Conservation (phyloP, 2,329 filamentous ascomycete species). For the Chaetomium sp. region DNA sequence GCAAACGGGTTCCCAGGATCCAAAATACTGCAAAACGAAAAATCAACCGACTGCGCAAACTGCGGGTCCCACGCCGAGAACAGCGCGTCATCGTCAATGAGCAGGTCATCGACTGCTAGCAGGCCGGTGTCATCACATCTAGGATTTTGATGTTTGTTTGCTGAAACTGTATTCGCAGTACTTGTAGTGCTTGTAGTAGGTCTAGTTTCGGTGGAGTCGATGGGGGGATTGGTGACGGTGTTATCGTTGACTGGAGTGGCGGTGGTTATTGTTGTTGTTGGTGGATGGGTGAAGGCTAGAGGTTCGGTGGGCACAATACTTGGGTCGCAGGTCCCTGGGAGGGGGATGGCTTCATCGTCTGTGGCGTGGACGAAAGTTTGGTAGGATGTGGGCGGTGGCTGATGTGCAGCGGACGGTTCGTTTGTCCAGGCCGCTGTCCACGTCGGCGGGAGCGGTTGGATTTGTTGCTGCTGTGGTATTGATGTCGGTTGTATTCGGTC, state of each 20-base stretch:
- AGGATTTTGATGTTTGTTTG: no score
- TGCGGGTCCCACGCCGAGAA: slow-evolving; percentile 19
- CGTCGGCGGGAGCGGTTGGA: background rate
- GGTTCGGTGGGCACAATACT: no score
- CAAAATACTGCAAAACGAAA: slow-evolving; percentile 21
- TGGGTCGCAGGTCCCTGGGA: no score
- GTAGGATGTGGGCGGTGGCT: no score
- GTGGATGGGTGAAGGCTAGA: no score
- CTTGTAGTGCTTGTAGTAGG: no score
- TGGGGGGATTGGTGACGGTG: background rate
- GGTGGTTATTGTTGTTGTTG: no score
- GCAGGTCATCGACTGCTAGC: slow-evolving; percentile 3
- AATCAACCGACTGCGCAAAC: slow-evolving; percentile 19
- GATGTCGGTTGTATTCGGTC: background rate
- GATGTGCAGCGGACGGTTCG: no score
- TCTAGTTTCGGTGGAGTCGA: background rate
- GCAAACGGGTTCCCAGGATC: slow-evolving; percentile 21
- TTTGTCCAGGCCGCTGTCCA: slow-evolving; percentile 2
- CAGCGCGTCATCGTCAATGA: slow-evolving; percentile 13
- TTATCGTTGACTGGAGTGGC: background rate
- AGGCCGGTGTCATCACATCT: background rate
- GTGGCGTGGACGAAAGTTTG: no score
- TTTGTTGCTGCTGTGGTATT: background rate
- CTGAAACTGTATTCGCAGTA: no score
- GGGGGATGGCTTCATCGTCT: no score